phyloP scores from a whole-genome alignment of 2,329 filamentous ascomycete species.

The Nemania abortiva region DNA sequence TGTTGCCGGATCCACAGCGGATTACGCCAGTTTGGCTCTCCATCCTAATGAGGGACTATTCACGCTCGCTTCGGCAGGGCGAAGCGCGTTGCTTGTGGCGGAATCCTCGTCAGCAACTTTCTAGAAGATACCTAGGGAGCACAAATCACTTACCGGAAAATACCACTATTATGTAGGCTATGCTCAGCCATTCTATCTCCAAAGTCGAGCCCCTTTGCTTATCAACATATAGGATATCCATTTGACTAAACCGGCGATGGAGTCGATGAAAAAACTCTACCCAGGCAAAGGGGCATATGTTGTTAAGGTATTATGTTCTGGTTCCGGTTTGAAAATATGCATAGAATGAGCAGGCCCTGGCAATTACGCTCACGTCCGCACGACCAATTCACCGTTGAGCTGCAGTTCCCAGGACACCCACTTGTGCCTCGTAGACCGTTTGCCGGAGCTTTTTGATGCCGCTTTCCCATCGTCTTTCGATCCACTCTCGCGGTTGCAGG shows the following conservation, averaged over 20 bases:
- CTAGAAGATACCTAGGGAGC: neutral
- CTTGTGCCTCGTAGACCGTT: conserved; percentile 30
- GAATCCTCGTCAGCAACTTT: neutral
- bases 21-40: neutral
- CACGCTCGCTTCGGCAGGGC: neutral
- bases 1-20: neutral
- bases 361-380: conserved; percentile 30
- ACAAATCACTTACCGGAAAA: neutral
- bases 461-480: conserved; percentile 13
- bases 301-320: neutral
- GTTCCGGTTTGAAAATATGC: neutral
- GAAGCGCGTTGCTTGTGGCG: neutral
- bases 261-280: neutral
- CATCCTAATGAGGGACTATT: neutral
- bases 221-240: neutral
- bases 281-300: neutral
- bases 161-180: neutral
- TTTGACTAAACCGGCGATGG: no score
- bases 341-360: neutral
- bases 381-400: conserved; percentile 29
- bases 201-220: neutral
- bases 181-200: neutral
- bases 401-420: conserved; percentile 38
- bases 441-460: conserved; percentile 9
- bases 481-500: conserved; percentile 16